Conservation (phyloP, 2,329 filamentous ascomycete genomes). For the Tolypocladium inflatum region DNA sequence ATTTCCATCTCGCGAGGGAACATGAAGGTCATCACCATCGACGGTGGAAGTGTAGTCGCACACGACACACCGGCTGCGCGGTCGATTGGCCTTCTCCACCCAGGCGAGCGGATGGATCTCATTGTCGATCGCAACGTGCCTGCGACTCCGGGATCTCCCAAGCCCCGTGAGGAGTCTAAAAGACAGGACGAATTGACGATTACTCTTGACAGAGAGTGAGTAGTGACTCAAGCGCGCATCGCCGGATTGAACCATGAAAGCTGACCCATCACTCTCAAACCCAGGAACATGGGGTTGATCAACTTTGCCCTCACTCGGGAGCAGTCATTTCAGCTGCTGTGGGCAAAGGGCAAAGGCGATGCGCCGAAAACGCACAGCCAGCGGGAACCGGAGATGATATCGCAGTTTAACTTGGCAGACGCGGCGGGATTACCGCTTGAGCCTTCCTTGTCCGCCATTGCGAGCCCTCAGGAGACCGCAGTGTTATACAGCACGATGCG, state of each 20-base stretch:
- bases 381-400: not conserved
- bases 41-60: constrained; percentile 7
- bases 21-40: constrained; percentile 9
- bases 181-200: not conserved
- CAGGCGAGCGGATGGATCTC: constrained; percentile 12
- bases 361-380: not conserved
- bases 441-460: not conserved
- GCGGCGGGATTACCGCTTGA: not conserved
- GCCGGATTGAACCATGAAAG: not conserved
- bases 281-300: constrained; percentile 10
- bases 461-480: constrained; percentile 4
- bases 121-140: constrained; percentile 1
- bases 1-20: constrained; percentile 1
- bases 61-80: constrained; percentile 5
- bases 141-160: not conserved
- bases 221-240: not conserved
- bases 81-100: constrained; percentile 10
- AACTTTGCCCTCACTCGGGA: constrained; percentile 10
- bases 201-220: constrained; percentile 8
- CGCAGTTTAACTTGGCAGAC: constrained; percentile 2
- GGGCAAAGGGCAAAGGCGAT: not conserved
- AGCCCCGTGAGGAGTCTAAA: not conserved
- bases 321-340: constrained; percentile 9
- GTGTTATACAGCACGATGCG: constrained; percentile 11
- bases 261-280: not conserved